phyloP scores from a whole-genome alignment of 2,329 filamentous ascomycete genomes.

The Cryphonectria nitschkei region DNA sequence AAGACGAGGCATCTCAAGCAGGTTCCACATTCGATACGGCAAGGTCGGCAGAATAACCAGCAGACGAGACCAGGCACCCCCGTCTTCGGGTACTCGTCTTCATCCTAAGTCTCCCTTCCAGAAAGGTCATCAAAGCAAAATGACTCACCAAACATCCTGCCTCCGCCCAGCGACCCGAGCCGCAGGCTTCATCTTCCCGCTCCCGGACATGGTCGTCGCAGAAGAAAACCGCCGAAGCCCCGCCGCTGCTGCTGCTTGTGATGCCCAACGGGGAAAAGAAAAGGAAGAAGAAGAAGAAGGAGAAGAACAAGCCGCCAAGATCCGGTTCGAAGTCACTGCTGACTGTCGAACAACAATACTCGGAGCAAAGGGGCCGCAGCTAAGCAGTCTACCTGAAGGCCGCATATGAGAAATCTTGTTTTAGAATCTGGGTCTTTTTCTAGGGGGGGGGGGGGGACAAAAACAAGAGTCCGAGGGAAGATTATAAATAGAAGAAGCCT shows the following conservation, averaged over 20 bases:
- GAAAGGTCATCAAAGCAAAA: neutral
- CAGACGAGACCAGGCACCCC: neutral
- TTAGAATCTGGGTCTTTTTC: neutral
- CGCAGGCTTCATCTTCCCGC: slow-evolving; percentile 44
- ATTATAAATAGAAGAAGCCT: neutral
- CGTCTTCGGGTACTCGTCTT: neutral
- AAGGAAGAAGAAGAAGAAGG: neutral
- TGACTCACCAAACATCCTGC: slow-evolving; percentile 46
- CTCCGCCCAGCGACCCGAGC: slow-evolving; percentile 44
- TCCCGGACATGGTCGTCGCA: slow-evolving; percentile 38
- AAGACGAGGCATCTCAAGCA: neutral
- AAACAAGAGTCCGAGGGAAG: neutral
- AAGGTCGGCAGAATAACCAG: neutral
- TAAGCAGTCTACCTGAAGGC: slow-evolving; percentile 17
- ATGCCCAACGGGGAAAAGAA: neutral
- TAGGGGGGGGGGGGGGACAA: neutral
- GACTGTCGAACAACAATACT: slow-evolving; percentile 13
- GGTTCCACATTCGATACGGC: neutral
- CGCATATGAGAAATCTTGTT: slow-evolving; percentile 15
- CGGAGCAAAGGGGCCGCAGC: slow-evolving; percentile 12
- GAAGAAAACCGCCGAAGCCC: neutral
- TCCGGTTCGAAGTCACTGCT: slow-evolving; percentile 1
- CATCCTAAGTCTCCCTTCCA: neutral
- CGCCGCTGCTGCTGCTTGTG: slow-evolving; percentile 21
- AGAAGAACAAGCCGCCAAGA: neutral